Conservation (phyloP, 1,284 basidiomycete genomes). For the Ganoderma multipileum region DNA sequence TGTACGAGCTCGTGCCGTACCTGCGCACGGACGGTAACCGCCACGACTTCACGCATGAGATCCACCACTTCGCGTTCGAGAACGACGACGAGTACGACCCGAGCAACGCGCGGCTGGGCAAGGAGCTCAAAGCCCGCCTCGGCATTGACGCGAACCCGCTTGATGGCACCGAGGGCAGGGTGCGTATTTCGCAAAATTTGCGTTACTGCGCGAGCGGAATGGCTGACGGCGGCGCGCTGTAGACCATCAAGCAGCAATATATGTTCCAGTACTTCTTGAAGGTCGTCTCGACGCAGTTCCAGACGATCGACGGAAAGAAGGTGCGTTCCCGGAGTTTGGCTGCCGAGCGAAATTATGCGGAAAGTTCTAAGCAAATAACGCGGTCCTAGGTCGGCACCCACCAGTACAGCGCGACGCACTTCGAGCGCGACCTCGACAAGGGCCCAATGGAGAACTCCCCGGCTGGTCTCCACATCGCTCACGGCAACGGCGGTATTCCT, state of each 20-base stretch:
- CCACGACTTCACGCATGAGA: conserved; percentile 94
- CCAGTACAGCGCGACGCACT: conserved; percentile 95
- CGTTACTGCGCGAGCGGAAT: neutral
- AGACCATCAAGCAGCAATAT: conserved; percentile 77
- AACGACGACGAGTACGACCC: conserved; percentile 83
- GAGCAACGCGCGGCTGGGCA: conserved; percentile 65
- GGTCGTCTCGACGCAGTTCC: conserved; percentile 93
- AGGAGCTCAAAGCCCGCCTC: conserved; percentile 78
- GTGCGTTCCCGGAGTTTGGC: conserved; percentile 49
- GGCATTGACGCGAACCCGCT: conserved; percentile 84
- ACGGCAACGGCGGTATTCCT: conserved; percentile 82
- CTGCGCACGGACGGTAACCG: conserved; percentile 86
- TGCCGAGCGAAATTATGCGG: neutral
- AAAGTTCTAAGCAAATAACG: neutral
- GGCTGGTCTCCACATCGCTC: conserved; percentile 81
- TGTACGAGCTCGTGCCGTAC: conserved; percentile 96
- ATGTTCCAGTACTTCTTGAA: conserved; percentile 99
- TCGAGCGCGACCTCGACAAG: conserved; percentile 88
- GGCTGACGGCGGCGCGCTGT: conserved; percentile 19
- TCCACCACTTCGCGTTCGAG: conserved; percentile 86
- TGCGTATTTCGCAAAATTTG: conserved; percentile 39
- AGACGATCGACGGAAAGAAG: conserved; percentile 76
- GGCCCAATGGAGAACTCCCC: conserved; percentile 66
- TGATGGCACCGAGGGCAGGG: conserved; percentile 72
- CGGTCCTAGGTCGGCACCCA: conserved; percentile 71